Evolutionary conservation across 441 rosid species (phyloP).

Genomic region (Corymbia citriodora): DNA sequence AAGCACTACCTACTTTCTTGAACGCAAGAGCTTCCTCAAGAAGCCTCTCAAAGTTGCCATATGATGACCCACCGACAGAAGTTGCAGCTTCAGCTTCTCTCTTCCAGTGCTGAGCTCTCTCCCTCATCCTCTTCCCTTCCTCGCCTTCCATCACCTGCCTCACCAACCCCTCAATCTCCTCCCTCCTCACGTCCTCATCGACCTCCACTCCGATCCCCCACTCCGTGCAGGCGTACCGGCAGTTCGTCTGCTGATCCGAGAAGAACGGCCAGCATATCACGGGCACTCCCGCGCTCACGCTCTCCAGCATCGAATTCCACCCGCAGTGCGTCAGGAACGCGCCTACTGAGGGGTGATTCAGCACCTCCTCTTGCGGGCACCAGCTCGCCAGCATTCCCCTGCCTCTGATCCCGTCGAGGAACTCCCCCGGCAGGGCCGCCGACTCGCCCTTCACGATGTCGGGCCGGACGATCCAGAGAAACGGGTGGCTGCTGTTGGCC

Average conservation of each 20-base stretch:
- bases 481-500: conserved; percentile 18
- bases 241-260: conserved; percentile 13
- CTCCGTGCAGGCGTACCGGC: conserved; percentile 12
- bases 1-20: not conserved
- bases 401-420: conserved; percentile 10
- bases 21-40: conserved; percentile 1
- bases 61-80: conserved; percentile 16
- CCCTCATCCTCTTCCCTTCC: conserved; percentile 8
- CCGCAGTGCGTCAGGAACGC: conserved; percentile 25
- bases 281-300: conserved; percentile 1
- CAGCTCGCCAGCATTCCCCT: conserved; percentile 26
- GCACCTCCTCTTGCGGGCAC: conserved; percentile 21
- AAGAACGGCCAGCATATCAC: conserved; percentile 30
- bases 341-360: conserved; percentile 6
- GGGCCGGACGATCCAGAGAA: conserved; percentile 32
- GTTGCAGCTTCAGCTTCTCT: conserved; percentile 13
- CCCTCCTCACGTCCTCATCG: conserved; percentile 10
- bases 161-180: conserved; percentile 4
- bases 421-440: conserved; percentile 1
- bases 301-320: conserved; percentile 20
- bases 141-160: conserved; percentile 19
- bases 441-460: conserved; percentile 20
- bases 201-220: conserved; percentile 30
- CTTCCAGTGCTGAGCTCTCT: conserved; percentile 22
- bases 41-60: conserved; percentile 4